A percentile compares a stretch with the other conserved stretches of the same genome.
Evolutionary conservation across 768 basidiomycete species (phyloP).

Genomic region (Coprinopsis cinerea): DNA sequence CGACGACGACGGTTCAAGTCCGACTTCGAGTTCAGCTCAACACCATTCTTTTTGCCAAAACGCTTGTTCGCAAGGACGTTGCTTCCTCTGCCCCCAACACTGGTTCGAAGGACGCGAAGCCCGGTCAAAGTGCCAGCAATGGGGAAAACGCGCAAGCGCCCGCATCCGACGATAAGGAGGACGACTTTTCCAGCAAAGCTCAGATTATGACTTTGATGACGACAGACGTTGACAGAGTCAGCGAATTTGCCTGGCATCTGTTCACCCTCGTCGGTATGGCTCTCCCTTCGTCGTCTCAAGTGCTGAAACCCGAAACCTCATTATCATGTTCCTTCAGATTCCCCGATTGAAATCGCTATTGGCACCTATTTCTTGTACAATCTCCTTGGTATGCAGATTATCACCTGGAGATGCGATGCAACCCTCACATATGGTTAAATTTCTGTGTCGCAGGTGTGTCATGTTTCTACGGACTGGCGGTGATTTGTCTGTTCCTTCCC

Average conservation of each 20-base stretch:
- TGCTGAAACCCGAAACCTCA: constrained; percentile 4
- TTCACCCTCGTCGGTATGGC: constrained; percentile 68
- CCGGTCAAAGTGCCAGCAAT: constrained; percentile 10
- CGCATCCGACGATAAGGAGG: constrained; percentile 33
- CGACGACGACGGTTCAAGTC: constrained; percentile 66
- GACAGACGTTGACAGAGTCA: constrained; percentile 86
- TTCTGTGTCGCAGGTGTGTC: constrained; percentile 42
- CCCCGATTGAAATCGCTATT: constrained; percentile 72
- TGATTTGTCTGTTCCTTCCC: constrained; percentile 66
- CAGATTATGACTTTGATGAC: constrained; percentile 97
- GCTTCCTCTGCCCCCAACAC: constrained; percentile 52
- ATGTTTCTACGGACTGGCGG: constrained; percentile 71
- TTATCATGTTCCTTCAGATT: constrained; percentile 37
- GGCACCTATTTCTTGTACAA: constrained; percentile 73
- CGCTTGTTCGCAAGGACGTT: constrained; percentile 78
- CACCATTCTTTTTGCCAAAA: constrained; percentile 81
- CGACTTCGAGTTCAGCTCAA: constrained; percentile 73
- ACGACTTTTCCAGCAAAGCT: constrained; percentile 60
- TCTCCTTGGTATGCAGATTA: constrained; percentile 50
- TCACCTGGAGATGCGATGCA: neutral
- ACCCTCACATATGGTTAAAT: neutral
- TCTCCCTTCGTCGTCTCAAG: neutral
- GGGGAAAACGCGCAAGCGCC: constrained; percentile 11
- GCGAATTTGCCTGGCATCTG: constrained; percentile 77
- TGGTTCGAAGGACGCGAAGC: constrained; percentile 18